Conservation (phyloP, 2,329 filamentous ascomycete genomes). For the Calonectria fujianensis region DNA sequence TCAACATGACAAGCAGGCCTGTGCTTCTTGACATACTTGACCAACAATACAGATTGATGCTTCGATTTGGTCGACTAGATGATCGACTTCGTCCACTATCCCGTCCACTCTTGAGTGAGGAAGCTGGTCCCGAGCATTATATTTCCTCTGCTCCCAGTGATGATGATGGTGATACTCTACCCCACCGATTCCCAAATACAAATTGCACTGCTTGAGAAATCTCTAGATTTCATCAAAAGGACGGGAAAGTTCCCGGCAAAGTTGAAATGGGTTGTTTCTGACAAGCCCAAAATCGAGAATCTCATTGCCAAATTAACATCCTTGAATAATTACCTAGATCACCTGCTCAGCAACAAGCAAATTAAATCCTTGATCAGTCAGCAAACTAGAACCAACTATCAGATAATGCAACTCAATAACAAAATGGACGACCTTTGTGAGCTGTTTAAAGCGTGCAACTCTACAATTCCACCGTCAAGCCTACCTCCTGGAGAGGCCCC, state of each 20-base stretch:
- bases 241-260: background rate
- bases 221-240: background rate
- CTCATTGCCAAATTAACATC: background rate
- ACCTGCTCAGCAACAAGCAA: background rate
- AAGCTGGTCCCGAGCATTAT: background rate
- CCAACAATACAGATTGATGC: background rate
- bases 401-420: slow-evolving; percentile 1
- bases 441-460: background rate
- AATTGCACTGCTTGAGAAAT: background rate
- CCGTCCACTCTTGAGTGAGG: background rate
- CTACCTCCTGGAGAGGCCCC: background rate
- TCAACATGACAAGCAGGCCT: background rate
- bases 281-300: background rate
- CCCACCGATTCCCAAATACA: background rate
- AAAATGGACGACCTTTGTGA: slow-evolving; percentile 6
- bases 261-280: background rate
- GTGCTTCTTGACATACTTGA: background rate
- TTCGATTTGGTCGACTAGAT: background rate
- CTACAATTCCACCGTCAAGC: background rate
- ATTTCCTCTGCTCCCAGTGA: background rate
- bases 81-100: slow-evolving; percentile 1
- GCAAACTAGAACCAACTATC: background rate
- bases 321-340: background rate
- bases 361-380: background rate
- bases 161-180: background rate